Base-by-base conservation (phyloP, 192 early-diverging fungal genomes). In the Podila horticola region DNA sequence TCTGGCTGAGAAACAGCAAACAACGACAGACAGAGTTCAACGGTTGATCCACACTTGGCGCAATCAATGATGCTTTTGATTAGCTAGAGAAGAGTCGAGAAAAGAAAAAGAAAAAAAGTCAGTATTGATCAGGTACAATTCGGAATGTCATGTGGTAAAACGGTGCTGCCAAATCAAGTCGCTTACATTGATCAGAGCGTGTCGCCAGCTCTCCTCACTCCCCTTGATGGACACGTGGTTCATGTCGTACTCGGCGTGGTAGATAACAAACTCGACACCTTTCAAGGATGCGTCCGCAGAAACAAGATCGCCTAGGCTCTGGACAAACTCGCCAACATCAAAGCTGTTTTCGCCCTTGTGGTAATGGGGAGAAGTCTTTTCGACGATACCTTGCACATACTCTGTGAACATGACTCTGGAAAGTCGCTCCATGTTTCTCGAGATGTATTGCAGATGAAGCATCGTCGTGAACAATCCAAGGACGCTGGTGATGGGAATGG, bases 261-360 rank as follows among this genome's bases (percentile, higher is more conserved):
- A 89, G 30, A 89, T 81, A 24, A 89, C 87, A 31, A 91, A 73
- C 50, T 89, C 85, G 29, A 91, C 86, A 13, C 85, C 83, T 26
- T 88, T 74, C 19, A 84, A 62, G 19, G 86, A 75, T 10, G 88
- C 87, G n/a, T 84, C 67, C 45, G 88, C 90, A 26, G 90, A 86
- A 48, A 89, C 68, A n/a, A 86, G 77, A 76, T 91, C 90, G 20
- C 87, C 90, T 5, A 91, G 71, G 55, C 75, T 83, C 72, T 91
- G 88, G 0, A 90, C 64, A 64, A 89, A 64, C 31, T 89, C 87
- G 22, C 88, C 90, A 38, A 89, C 86, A 66, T 91, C 90, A 75
- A 91, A 91, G 24, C 31, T 64, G 34, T 67, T 83, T 33, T 70
- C 72, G 45, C 75, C 64, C 19, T 33, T 34, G 28, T 61, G 75